Base-by-base conservation (phyloP, 441 rosid species). In the Viola pubescens region DNA sequence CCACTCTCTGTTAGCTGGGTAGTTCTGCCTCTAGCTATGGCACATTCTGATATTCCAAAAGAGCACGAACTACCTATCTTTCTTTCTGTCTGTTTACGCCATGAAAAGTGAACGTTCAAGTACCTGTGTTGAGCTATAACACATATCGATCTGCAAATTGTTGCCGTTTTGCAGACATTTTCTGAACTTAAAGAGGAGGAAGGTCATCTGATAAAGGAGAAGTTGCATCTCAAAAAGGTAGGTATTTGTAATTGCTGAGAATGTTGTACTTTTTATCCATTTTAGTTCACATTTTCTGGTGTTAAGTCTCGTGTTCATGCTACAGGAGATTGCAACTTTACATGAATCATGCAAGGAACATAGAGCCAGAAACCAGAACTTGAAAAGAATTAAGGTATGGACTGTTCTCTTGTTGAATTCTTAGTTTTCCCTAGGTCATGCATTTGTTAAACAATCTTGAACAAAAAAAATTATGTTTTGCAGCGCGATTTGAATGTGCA, bases 181-280 rank as follows among this genome's bases (percentile, higher is more conserved):
- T 85, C 81, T 55, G 92, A 83, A 71, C 95, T 91, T 10, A 82
- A 79, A 61, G 79, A 73, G 43, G 95, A 83, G 74, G 95, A 83
- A 70, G 70, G 19, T 52, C 54, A 65, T 63, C 77, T 83, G 52
- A 53, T 85, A 73, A 77, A 83, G 69, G 95, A 91, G 71, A 81
- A 78, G 67, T 26, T 61, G 7, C 44, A 67, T 57, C 81, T 91
- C 66, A 68, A 74, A 47, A 81, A 75, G 90, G 97, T 80, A 41
- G 51, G 34, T 26, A 26, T 26, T 26, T 26, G 34, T 26, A 0
- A 26, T 26, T 26, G 1, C 34, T 26, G 2, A 26, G 55, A 14
- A 40, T 37, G 39, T 37, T n/a, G 6, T 61, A 19, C 43, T 46
- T 37, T 13, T 50, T 4, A 5, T 16, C 12, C 47, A 16, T 42